These are phyloP conservation scores for Inga oerstediana DNA, from an alignment of 306 rosid genomes.

Conservation along the genomic window DNA sequence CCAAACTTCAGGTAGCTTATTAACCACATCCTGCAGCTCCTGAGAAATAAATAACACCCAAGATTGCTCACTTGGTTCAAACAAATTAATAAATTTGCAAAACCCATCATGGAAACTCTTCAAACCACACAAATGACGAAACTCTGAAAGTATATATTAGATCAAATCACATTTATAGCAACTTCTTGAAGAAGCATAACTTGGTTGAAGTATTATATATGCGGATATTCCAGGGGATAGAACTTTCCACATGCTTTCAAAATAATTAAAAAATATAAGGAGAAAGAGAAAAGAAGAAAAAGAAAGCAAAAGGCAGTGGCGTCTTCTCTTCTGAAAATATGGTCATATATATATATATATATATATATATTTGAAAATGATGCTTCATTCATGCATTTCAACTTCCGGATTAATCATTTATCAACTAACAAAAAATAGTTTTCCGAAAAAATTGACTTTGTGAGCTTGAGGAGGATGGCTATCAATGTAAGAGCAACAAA, in stretches of 20 bases:
- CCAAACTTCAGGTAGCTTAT: conserved; percentile 62
- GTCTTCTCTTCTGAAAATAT: no score
- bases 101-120: background rate
- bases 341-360: no score
- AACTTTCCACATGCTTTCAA: background rate
- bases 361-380: background rate
- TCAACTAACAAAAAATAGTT: background rate
- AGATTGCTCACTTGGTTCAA: conserved; percentile 18
- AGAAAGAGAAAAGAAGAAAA: no score
- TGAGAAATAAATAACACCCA: conserved; percentile 30
- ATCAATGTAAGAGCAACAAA: background rate
- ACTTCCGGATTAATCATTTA: no score
- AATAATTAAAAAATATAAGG: no score
- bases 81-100: background rate
- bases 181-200: background rate
- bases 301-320: no score
- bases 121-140: background rate
- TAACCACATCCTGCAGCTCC: conserved; percentile 69
- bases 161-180: background rate
- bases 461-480: no score
- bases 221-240: background rate
- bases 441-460: no score
- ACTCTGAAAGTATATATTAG: background rate
- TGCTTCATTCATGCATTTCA: background rate
- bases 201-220: background rate